Conservation (phyloP, 1,284 basidiomycete species). For the Sporisorium reilianum region DNA sequence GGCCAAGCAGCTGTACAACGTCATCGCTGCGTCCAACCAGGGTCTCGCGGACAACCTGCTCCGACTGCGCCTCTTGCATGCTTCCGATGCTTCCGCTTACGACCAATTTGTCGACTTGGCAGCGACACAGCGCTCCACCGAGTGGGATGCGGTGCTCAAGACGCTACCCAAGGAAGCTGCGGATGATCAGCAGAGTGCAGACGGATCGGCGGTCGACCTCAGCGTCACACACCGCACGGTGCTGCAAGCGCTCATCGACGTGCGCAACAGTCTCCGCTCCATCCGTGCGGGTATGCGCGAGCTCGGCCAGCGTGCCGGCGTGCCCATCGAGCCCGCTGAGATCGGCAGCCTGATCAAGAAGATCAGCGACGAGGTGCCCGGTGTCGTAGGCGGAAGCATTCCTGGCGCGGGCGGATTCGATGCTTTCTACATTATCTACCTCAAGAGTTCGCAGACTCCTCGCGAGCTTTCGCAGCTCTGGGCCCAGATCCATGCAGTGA, state of each 20-base stretch:
- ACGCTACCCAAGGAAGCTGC: conserved; percentile 16
- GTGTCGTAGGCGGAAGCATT: conserved; percentile 92
- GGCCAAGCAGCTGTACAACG: conserved; percentile 64
- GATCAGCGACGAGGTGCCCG: conserved; percentile 78
- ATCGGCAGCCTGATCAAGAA: conserved; percentile 88
- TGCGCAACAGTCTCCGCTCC: conserved; percentile 72
- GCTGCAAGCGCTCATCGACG: conserved; percentile 49
- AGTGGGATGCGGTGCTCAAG: conserved; percentile 47
- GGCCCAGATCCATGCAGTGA: conserved; percentile 35
- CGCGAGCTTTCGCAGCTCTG: conserved; percentile 44
- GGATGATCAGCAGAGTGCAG: conserved; percentile 13
- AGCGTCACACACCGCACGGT: conserved; percentile 24
- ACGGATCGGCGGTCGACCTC: conserved; percentile 10
- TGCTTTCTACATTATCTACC: conserved; percentile 86
- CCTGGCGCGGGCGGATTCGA: conserved; percentile 98
- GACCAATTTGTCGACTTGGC: conserved; percentile 66
- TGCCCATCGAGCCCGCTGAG: conserved; percentile 90
- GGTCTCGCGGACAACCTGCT: conserved; percentile 62
- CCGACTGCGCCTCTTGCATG: conserved; percentile 52
- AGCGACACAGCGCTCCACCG: conserved; percentile 35
- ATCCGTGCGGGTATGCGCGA: conserved; percentile 85
- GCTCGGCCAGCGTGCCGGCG: conserved; percentile 83
- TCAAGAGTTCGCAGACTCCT: conserved; percentile 27
- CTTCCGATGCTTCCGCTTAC: conserved; percentile 53
- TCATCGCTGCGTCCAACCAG: conserved; percentile 64